These are phyloP conservation scores for Reticulascus tulasneorum DNA, from an alignment of 2,329 filamentous ascomycete genomes.

Conservation along the genomic window DNA sequence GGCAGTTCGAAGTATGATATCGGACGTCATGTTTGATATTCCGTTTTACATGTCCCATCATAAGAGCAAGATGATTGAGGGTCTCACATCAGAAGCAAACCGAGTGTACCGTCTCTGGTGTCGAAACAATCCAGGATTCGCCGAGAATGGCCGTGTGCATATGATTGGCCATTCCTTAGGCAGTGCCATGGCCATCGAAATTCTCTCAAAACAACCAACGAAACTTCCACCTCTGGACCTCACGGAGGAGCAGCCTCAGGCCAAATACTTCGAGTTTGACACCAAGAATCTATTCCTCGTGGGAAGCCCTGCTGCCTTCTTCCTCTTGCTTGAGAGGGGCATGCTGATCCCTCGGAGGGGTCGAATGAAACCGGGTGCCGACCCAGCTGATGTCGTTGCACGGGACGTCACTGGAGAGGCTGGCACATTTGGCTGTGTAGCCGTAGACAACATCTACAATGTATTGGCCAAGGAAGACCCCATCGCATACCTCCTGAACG, in stretches of 20 bases:
- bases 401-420: conserved; percentile 67
- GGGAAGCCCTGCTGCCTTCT: conserved; percentile 89
- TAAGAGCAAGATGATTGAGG: conserved; percentile 89
- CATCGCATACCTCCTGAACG: conserved; percentile 89
- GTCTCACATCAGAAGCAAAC: conserved; percentile 86
- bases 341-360: conserved; percentile 71
- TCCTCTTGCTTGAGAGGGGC: conserved; percentile 76
- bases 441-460: conserved; percentile 96
- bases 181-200: conserved; percentile 89
- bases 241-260: conserved; percentile 35
- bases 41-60: conserved; percentile 97
- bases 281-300: conserved; percentile 85
- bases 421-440: conserved; percentile 82
- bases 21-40: conserved; percentile 97
- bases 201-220: conserved; percentile 86
- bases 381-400: conserved; percentile 55
- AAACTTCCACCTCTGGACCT: conserved; percentile 50
- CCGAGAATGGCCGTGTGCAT: conserved; percentile 77
- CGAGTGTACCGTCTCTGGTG: conserved; percentile 96
- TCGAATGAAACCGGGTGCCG: conserved; percentile 69
- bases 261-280: conserved; percentile 79
- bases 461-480: conserved; percentile 69
- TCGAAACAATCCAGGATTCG: conserved; percentile 83
- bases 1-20: conserved; percentile 88
- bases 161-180: conserved; percentile 91